phyloP scores from a whole-genome alignment of 805 yeast species.

The Ogataea allantospora region DNA sequence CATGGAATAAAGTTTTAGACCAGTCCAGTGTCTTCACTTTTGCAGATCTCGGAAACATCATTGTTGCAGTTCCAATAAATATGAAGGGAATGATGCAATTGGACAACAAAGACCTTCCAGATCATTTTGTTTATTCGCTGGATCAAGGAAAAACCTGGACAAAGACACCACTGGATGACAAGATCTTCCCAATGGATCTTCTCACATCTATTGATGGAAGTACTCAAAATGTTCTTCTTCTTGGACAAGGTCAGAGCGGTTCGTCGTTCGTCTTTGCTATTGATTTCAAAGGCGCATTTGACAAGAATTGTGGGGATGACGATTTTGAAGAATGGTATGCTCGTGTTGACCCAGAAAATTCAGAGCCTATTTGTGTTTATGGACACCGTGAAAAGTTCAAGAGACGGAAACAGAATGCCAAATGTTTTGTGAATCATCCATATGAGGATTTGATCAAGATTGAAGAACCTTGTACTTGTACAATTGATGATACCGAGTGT shows the following conservation, averaged over 20 bases:
- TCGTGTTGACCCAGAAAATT: slow-evolving; percentile 36
- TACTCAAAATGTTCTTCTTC: slow-evolving; percentile 55
- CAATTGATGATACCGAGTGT: slow-evolving; percentile 70
- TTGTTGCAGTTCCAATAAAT: slow-evolving; percentile 53
- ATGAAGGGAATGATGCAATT: slow-evolving; percentile 27
- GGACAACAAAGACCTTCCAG: slow-evolving; percentile 27
- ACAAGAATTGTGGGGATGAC: slow-evolving; percentile 39
- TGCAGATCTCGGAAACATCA: slow-evolving; percentile 78
- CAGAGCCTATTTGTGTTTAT: slow-evolving; percentile 51
- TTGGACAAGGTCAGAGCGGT: slow-evolving; percentile 39
- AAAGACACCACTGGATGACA: slow-evolving; percentile 43
- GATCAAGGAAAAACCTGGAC: slow-evolving; percentile 76
- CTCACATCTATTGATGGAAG: slow-evolving; percentile 67
- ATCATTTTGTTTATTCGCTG: slow-evolving; percentile 46
- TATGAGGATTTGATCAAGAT: slow-evolving; percentile 44
- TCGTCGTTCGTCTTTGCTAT: slow-evolving; percentile 35
- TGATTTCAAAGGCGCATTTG: slow-evolving; percentile 59
- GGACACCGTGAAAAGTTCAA: slow-evolving; percentile 65
- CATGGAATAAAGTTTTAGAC: slow-evolving; percentile 60
- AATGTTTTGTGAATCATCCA: slow-evolving; percentile 56
- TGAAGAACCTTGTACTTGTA: slow-evolving; percentile 63
- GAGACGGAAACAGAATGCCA: slow-evolving; percentile 62
- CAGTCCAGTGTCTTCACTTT: slow-evolving; percentile 54
- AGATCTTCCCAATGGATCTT: slow-evolving; percentile 26
- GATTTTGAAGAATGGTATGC: slow-evolving; percentile 72